phyloP scores from a whole-genome alignment of 192 early-diverging fungal genomes.

The Blastocladiella britannica region DNA sequence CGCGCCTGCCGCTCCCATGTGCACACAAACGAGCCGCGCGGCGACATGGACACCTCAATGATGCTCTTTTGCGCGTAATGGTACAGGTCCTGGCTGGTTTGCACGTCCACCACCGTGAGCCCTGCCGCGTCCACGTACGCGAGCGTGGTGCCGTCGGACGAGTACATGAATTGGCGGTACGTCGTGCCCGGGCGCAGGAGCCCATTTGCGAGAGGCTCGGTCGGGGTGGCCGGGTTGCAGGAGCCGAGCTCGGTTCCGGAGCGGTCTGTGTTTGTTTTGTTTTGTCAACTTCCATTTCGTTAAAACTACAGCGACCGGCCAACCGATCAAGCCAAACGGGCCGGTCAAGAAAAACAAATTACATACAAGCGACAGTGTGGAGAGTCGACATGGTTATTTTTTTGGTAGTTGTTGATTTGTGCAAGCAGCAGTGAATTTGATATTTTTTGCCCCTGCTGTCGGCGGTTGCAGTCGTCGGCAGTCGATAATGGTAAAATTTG shows the following conservation, averaged over 20 bases:
- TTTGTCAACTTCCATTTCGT: not conserved
- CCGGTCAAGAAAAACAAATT: not conserved
- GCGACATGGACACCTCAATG: conserved; percentile 8
- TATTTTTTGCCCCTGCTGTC: no score
- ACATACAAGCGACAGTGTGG: no score
- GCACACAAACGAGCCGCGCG: conserved; percentile 35
- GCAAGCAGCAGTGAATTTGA: not conserved
- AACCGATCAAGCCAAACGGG: not conserved
- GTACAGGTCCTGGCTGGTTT: conserved; percentile 41
- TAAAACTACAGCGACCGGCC: not conserved
- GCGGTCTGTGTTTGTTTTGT: not conserved
- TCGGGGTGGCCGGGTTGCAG: not conserved
- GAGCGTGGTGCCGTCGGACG: not conserved
- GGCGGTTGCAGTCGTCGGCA: no score
- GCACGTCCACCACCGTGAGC: conserved; percentile 55
- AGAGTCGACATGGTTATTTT: no score
- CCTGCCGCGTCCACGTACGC: not conserved
- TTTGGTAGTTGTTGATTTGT: not conserved
- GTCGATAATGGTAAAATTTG: no score
- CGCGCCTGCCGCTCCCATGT: not conserved
- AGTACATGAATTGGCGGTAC: not conserved
- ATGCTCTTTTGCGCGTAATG: conserved; percentile 57
- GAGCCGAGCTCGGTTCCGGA: not conserved
- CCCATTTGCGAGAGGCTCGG: not conserved
- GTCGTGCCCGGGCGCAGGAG: not conserved